Evolutionary conservation across 2,329 filamentous ascomycete genomes (phyloP).

Genomic region (Xylaria sp.): DNA sequence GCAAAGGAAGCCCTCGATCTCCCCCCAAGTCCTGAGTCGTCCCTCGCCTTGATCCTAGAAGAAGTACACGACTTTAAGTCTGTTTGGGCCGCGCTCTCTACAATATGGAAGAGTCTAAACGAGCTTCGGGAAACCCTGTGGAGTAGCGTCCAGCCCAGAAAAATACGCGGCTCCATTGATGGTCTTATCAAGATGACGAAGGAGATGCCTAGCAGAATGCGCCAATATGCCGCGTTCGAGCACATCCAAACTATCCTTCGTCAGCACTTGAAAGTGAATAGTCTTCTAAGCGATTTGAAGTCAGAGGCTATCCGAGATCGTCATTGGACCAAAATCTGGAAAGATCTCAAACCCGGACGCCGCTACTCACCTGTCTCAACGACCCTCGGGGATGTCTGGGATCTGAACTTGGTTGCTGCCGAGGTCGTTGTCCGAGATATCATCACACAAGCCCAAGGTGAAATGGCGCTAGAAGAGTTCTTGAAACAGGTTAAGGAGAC

Average conservation of each 20-base stretch:
- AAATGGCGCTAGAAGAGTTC: conserved; percentile 98
- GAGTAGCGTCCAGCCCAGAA: conserved; percentile 94
- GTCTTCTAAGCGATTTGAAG: conserved; percentile 86
- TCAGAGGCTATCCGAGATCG: conserved; percentile 95
- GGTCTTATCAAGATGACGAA: conserved; percentile 96
- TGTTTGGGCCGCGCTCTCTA: conserved; percentile 93
- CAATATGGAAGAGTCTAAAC: conserved; percentile 95
- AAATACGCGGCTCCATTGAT: conserved; percentile 87
- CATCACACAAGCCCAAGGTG: conserved; percentile 92
- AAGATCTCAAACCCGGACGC: conserved; percentile 88
- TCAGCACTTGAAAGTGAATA: conserved; percentile 88
- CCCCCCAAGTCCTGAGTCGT: conserved; percentile 77
- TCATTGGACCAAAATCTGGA: conserved; percentile 98
- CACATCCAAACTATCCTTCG: conserved; percentile 93
- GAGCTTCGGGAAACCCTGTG: conserved; percentile 91
- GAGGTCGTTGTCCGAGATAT: conserved; percentile 91
- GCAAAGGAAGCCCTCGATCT: conserved; percentile 97
- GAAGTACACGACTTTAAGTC: conserved; percentile 99
- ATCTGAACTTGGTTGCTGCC: conserved; percentile 86
- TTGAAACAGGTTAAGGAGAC: conserved; percentile 94
- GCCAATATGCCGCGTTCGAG: conserved; percentile 99
- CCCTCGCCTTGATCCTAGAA: conserved; percentile 85
- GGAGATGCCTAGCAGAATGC: conserved; percentile 98
- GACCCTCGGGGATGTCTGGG: conserved; percentile 98
- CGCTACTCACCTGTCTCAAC: conserved; percentile 93